Evolutionary conservation across 139 green algal genomes (phyloP).

Genomic region (Chlorella sp.): DNA sequence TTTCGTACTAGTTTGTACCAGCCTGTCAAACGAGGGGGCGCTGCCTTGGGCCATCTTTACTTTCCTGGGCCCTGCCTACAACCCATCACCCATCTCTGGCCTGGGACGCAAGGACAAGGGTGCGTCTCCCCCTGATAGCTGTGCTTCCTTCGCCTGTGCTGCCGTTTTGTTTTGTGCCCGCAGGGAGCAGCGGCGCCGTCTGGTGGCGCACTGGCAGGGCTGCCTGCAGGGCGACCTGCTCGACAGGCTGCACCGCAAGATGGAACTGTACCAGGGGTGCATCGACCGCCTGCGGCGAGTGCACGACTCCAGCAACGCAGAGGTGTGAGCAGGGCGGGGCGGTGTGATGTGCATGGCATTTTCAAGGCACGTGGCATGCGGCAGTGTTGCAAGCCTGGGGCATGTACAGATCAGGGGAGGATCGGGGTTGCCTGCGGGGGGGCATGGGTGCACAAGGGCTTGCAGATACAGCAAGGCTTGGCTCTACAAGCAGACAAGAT

Average conservation of each 20-base stretch:
- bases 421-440: no score
- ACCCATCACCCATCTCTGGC: not conserved
- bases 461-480: not conserved
- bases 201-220: slow-evolving; percentile 76
- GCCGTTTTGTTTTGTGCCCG: not conserved
- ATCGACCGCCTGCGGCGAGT: slow-evolving; percentile 86
- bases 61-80: not conserved
- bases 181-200: slow-evolving; percentile 55
- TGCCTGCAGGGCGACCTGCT: slow-evolving; percentile 33
- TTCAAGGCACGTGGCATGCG: not conserved
- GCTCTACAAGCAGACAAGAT: not conserved
- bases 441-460: no score
- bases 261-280: not conserved
- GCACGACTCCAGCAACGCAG: slow-evolving; percentile 89
- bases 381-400: no score
- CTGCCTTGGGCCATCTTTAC: not conserved
- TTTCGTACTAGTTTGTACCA: not conserved
- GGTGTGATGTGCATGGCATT: not conserved
- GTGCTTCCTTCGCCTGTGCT: no score
- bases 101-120: not conserved
- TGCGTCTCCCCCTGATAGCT: not conserved
- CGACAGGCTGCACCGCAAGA: slow-evolving; percentile 86
- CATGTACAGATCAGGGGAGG: no score
- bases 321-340: slow-evolving; percentile 45
- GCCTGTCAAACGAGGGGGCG: no score